These are phyloP conservation scores for Pilatotrama ljubarskyi DNA, from an alignment of 768 basidiomycete species.

Conservation along the genomic window DNA sequence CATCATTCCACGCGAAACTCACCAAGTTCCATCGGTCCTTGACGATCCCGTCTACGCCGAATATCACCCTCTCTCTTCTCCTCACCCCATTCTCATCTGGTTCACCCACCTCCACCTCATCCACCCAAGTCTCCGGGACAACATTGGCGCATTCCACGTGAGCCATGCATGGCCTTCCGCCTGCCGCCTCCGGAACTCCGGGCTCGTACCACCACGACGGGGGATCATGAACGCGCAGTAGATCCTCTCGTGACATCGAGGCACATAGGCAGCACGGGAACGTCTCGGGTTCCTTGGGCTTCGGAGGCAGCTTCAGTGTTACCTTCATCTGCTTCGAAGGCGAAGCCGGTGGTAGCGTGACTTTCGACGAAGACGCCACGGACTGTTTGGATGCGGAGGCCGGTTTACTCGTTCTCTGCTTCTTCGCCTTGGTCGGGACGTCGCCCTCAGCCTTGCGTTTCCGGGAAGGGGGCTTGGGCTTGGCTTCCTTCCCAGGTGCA, in stretches of 20 bases:
- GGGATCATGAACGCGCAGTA: slow-evolving; percentile 69
- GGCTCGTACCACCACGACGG: slow-evolving; percentile 42
- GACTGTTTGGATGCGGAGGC: background rate
- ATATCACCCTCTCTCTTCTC: slow-evolving; percentile 56
- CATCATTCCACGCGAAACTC: slow-evolving; percentile 27
- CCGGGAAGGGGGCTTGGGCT: slow-evolving; percentile 21
- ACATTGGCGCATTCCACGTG: slow-evolving; percentile 80
- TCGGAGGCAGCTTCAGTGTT: slow-evolving; percentile 68
- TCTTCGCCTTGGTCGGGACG: slow-evolving; percentile 47
- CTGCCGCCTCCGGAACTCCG: slow-evolving; percentile 44
- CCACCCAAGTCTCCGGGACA: slow-evolving; percentile 92
- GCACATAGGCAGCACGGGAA: slow-evolving; percentile 74
- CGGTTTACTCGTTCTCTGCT: slow-evolving; percentile 39
- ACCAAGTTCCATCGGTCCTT: slow-evolving; percentile 94
- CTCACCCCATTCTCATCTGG: slow-evolving; percentile 33
- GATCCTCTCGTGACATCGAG: slow-evolving; percentile 49
- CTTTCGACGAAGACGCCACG: slow-evolving; percentile 10
- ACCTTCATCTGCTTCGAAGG: slow-evolving; percentile 40
- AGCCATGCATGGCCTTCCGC: slow-evolving; percentile 43
- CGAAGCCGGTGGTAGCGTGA: background rate
- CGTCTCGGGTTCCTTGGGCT: slow-evolving; percentile 51
- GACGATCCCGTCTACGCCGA: slow-evolving; percentile 85
- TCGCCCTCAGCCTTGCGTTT: slow-evolving; percentile 44
- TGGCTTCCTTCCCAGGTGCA: slow-evolving; percentile 14
- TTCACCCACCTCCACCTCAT: slow-evolving; percentile 51